These are phyloP conservation scores for Linum lewisii DNA, from an alignment of 345 rosid genomes.

Conservation along the genomic window DNA sequence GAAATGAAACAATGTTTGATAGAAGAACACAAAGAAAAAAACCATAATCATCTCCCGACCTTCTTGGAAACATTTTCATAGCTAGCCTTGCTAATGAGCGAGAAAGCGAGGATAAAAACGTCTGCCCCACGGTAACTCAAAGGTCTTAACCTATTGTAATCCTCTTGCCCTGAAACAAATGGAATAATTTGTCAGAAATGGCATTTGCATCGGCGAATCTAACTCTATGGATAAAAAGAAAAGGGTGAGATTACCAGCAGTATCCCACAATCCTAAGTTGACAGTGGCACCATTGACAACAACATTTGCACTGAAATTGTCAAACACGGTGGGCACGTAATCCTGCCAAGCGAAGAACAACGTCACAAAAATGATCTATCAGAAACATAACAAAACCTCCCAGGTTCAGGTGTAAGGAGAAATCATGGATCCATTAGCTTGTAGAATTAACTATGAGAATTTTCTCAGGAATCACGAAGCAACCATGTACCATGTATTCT, in stretches of 20 bases:
- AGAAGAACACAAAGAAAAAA: background rate
- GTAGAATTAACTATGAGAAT: background rate
- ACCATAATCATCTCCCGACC: background rate
- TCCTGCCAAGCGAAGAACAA: background rate
- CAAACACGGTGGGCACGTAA: constrained; percentile 4
- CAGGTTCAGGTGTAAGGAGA: no score
- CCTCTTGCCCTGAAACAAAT: constrained; percentile 1
- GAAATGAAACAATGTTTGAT: background rate
- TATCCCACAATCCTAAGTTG: constrained; percentile 5
- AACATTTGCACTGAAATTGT: constrained; percentile 5
- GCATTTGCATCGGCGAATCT: background rate
- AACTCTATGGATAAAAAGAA: background rate
- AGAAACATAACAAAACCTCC: background rate
- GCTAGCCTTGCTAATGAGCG: constrained; percentile 4
- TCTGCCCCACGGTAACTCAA: constrained; percentile 5
- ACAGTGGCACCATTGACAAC: constrained; percentile 6
- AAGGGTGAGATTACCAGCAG: background rate
- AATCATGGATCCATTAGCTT: background rate
- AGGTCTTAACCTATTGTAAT: constrained; percentile 3
- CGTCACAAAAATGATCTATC: background rate
- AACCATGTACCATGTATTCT: no score
- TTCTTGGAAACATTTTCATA: constrained; percentile 6
- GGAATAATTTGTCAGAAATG: background rate
- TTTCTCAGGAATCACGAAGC: no score
- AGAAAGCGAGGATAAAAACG: constrained; percentile 5